Evolutionary conservation across 208 protist genomes (phyloP), one percentile per base, ranked within the genome.

Genomic region (Leishmania major): DNA sequence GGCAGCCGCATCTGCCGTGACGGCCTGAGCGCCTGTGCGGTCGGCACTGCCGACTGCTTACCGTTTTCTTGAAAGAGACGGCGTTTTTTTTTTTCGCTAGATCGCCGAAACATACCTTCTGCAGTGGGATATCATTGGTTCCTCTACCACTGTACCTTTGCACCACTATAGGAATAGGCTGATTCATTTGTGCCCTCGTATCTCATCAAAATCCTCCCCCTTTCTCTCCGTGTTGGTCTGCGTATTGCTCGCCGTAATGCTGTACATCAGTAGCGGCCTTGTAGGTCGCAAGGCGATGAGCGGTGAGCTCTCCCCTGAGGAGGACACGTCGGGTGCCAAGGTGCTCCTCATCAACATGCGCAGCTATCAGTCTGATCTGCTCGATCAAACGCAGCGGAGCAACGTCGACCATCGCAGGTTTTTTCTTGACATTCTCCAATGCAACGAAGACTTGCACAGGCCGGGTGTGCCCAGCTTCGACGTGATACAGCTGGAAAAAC

Each of bases 341-440:
- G 86, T 96, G 70, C 87, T 96, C 7, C 78, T 95, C 75, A 93
- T 96, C 74, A 96, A 95, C 84, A 91, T 91, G 49, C 85, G 91
- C 53, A 87, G 79, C 75, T 87, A 84, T 80, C 79, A 88, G 60
- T 91, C 80, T 19, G 90, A 91, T 62, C 78, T 85, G 19, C 66
- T 90, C 25, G 81, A 88, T 17, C 79, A 84, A 47, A 73, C 70
- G 4, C 60, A 77, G 57, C 43, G 45, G 31, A 43, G 62, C 64
- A 10, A 60, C 3, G 83, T 77, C 0, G 75, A 82, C 28, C 73
- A 43, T 37, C 62, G 77, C n/a, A 82, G 66, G 22, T 91, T 93
- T 70, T 95, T 94, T 75, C 60, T 87, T 8, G 83, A 91, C 59
- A 90, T 92, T 66, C 76, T 93, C 31, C 60, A 81, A 7, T 37